phyloP scores from a whole-genome alignment of 345 rosid genomes.

The Salix dunnii region DNA sequence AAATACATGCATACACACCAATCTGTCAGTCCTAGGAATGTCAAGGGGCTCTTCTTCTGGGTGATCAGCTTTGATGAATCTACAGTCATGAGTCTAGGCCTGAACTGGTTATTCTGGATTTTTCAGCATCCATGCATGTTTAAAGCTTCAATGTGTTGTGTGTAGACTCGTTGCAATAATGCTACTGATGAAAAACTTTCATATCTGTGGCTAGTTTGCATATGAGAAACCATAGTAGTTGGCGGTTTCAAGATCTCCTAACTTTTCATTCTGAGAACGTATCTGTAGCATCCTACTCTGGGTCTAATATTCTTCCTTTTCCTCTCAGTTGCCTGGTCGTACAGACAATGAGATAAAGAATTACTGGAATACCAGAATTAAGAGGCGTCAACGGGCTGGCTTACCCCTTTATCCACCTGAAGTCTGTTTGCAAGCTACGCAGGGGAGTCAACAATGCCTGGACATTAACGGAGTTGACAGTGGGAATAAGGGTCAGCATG shows the following conservation, averaged over 20 bases:
- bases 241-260: not conserved
- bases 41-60: not conserved
- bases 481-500: constrained; percentile 51
- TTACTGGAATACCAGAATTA: constrained; percentile 96
- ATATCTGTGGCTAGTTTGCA: not conserved
- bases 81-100: not conserved
- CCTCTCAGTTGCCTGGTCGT: constrained; percentile 84
- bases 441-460: constrained; percentile 50
- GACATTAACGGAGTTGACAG: constrained; percentile 28
- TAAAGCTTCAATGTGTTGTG: not conserved
- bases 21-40: not conserved
- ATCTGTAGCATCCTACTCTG: not conserved
- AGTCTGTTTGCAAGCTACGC: constrained; percentile 53
- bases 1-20: not conserved
- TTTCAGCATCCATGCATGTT: not conserved
- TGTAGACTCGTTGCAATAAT: not conserved
- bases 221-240: not conserved
- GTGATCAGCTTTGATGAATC: not conserved
- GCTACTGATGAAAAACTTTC: not conserved
- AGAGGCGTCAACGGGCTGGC: constrained; percentile 92
- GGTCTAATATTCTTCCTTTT: not conserved
- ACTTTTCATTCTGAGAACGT: not conserved
- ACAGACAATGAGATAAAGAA: constrained; percentile 99
- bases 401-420: constrained; percentile 95
- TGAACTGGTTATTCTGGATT: not conserved